Base-by-base conservation (phyloP, 2,329 filamentous ascomycete species). In the Dactylellina parvicollis region DNA sequence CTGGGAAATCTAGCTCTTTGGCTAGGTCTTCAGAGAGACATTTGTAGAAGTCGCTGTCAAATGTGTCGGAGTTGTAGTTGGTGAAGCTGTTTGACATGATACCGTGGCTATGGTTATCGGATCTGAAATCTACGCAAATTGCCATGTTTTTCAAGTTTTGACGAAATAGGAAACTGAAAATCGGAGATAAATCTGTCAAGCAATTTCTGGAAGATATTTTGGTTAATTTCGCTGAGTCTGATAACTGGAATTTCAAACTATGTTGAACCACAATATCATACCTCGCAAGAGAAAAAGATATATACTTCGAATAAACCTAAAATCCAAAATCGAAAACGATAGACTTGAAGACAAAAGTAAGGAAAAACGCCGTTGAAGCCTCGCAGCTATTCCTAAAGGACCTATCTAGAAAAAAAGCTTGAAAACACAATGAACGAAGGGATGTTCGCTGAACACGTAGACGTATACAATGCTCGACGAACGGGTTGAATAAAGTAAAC, bases 11-110 rank as follows among this genome's bases (percentile, higher is more conserved):
- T 14, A 74, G 62, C 42, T 74, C 70, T 36, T 74, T 69, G 2
- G 70, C 70, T 3, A 74, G 70, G 28, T 74, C 70, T 40, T 74
- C 69, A 40, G 60, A 73, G 20, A 73, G 69, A 22, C 69, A 73
- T 36, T 73, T 73, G 69, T 73, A 73, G 32, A 73, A 73, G 26
- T 73, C 69, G 38, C 69, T 65, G 40, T 73, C 69, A 38, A 73
- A 73, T 18, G 55, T 36, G 24, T 66, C 54, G 40, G 66, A 73
- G 18, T 40, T 56, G 44, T 54, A 73, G 16, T 40, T 38, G n/a
- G 20, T 36, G 18, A 49, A 64, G 12, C 28, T 32, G 34, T 50
- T 42, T 10, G 38, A 18, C 28, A 56, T 28, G 16, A 66, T 66
- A 32, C 46, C 40, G 18, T 73, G 56, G 42, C 18, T 26, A 50